Conservation (phyloP, 164 flowering plant species). For the Chimonanthus praecox region DNA sequence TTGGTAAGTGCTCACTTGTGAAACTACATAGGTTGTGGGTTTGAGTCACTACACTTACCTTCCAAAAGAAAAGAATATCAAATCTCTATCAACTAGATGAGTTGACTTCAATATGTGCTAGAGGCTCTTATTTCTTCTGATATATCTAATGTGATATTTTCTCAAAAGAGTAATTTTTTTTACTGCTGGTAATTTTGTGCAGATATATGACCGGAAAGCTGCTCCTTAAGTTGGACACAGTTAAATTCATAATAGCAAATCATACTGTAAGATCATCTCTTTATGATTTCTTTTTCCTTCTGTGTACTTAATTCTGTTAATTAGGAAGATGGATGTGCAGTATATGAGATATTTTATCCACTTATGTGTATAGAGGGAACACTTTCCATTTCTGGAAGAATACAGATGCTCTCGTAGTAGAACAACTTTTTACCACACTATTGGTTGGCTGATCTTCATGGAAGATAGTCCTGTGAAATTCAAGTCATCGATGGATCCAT, state of each 20-base stretch:
- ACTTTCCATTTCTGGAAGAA: slow-evolving; percentile 84
- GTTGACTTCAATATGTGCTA: no score
- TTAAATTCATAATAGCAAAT: slow-evolving; percentile 75
- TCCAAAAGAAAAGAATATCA: no score
- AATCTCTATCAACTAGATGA: no score
- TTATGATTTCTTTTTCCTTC: slow-evolving; percentile 6
- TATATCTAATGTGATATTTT: no score
- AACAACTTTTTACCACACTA: slow-evolving; percentile 85
- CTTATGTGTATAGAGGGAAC: slow-evolving; percentile 68
- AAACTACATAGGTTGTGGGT: no score
- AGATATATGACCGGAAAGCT: slow-evolving; percentile 98
- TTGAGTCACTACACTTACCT: no score
- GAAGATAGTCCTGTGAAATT: slow-evolving; percentile 89
- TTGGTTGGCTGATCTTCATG: slow-evolving; percentile 95
- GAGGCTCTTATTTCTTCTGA: no score
- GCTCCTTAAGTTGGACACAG: slow-evolving; percentile 85
- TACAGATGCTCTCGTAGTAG: slow-evolving; percentile 90
- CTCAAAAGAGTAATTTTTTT: background rate
- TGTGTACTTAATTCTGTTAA: background rate
- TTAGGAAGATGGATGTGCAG: background rate
- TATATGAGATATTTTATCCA: background rate
- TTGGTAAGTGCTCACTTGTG: no score
- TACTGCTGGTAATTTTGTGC: slow-evolving; percentile 12
- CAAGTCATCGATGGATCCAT: slow-evolving; percentile 92
- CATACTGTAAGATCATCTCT: slow-evolving; percentile 60